Evolutionary conservation across 257 asterid species (phyloP).

Genomic region (Solanum sejunctum): DNA sequence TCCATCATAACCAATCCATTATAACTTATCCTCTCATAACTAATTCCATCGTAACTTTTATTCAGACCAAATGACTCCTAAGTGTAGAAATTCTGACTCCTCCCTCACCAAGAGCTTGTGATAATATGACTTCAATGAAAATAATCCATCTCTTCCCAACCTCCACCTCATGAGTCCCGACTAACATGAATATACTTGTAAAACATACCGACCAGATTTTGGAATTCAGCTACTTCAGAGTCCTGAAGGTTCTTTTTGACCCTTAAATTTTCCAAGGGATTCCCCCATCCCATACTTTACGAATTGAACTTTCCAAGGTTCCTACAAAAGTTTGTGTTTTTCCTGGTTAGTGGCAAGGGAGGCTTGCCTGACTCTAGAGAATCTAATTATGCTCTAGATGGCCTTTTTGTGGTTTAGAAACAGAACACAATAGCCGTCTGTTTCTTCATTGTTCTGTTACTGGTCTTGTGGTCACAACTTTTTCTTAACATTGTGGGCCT

Average conservation of each 20-base stretch:
- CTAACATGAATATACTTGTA: not conserved
- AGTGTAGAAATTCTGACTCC: not conserved
- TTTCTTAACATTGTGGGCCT: too few species aligned
- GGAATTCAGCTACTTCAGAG: not conserved
- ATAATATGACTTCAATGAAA: not conserved
- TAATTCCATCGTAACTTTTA: too few species aligned
- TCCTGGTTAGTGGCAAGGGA: too few species aligned
- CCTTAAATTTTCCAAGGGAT: not conserved
- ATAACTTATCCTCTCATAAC: too few species aligned
- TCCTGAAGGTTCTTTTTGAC: not conserved
- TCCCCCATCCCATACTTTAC: not conserved
- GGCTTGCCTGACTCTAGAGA: too few species aligned
- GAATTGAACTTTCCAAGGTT: not conserved
- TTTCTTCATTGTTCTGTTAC: too few species aligned
- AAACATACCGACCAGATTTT: not conserved
- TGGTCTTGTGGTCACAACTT: too few species aligned
- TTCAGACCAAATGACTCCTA: not conserved
- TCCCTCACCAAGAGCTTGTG: not conserved
- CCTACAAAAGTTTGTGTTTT: too few species aligned
- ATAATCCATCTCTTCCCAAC: not conserved
- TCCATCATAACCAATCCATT: too few species aligned
- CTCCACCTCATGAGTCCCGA: not conserved
- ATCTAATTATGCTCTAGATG: too few species aligned
- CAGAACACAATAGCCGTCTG: too few species aligned
- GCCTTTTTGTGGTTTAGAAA: too few species aligned